phyloP scores from a whole-genome alignment of 768 basidiomycete species.

The Tulasnella calospora region DNA sequence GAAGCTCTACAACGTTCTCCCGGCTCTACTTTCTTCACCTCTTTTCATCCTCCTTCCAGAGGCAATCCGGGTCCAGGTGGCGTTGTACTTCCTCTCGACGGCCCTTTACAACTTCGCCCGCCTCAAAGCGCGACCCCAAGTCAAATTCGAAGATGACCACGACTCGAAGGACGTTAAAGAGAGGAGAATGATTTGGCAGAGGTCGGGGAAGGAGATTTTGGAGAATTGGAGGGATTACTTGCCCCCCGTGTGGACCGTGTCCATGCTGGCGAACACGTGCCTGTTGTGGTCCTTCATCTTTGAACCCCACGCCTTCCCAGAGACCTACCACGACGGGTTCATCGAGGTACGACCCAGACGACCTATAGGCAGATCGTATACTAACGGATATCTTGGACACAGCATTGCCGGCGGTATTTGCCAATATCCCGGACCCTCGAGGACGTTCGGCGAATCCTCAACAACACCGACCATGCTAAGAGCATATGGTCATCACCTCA shows the following conservation, averaged over 20 bases:
- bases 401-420: conserved; percentile 25
- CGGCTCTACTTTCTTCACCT: conserved; percentile 24
- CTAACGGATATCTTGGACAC: neutral
- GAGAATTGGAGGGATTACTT: conserved; percentile 26
- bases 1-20: neutral
- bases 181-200: neutral
- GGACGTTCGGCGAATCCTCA: conserved; percentile 8
- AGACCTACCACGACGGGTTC: conserved; percentile 15
- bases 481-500: neutral
- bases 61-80: conserved; percentile 19
- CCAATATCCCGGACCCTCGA: neutral
- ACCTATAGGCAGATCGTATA: no score
- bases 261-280: conserved; percentile 23
- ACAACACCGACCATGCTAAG: conserved; percentile 9
- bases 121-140: neutral
- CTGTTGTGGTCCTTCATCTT: conserved; percentile 24
- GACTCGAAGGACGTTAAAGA: neutral
- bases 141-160: neutral
- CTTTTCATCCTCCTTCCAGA: conserved; percentile 16
- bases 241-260: conserved; percentile 17
- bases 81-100: conserved; percentile 21
- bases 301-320: conserved; percentile 21
- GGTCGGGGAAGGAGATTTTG: neutral
- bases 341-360: conserved; percentile 1
- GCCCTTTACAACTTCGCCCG: conserved; percentile 16